A percentile compares a stretch with the other conserved stretches of the same genome.
Evolutionary conservation across 2,329 filamentous ascomycete genomes (phyloP).

Genomic region (Capronia americana): DNA sequence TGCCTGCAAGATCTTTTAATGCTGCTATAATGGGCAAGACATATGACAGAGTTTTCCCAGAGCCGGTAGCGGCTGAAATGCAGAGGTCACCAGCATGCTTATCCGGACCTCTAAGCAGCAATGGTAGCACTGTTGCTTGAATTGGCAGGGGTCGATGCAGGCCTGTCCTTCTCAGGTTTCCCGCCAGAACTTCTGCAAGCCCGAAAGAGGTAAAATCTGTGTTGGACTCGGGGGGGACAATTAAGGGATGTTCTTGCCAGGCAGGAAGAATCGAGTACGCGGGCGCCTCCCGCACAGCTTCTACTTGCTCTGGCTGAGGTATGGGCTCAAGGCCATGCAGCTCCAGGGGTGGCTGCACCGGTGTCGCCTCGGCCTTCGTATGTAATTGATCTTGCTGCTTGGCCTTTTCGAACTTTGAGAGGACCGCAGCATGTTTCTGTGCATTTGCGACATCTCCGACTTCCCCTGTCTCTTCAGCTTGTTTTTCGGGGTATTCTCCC

Average conservation of each 20-base stretch:
- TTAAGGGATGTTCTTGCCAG: conserved; percentile 75
- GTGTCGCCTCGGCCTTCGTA: conserved; percentile 29
- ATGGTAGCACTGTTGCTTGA: conserved; percentile 78
- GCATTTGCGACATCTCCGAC: conserved; percentile 44
- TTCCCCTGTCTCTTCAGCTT: conserved; percentile 46
- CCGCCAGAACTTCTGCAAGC: conserved; percentile 65
- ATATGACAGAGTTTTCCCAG: conserved; percentile 93
- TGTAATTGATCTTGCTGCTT: conserved; percentile 29
- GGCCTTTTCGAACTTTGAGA: conserved; percentile 43
- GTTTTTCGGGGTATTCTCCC: conserved; percentile 7
- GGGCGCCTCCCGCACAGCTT: conserved; percentile 63
- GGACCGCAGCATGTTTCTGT: conserved; percentile 40
- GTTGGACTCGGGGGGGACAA: conserved; percentile 52
- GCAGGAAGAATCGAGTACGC: conserved; percentile 78
- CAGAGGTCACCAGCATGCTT: conserved; percentile 77
- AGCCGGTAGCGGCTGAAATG: conserved; percentile 91
- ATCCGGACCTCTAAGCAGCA: conserved; percentile 71
- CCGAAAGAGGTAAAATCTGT: conserved; percentile 66
- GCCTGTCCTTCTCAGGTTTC: conserved; percentile 70
- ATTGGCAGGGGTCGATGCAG: conserved; percentile 78
- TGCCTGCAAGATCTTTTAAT: conserved; percentile 68
- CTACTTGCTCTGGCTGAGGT: conserved; percentile 70
- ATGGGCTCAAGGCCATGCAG: conserved; percentile 77
- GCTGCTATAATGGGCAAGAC: conserved; percentile 82
- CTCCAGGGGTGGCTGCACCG: conserved; percentile 37